Evolutionary conservation across 2,329 filamentous ascomycete species (phyloP).

Genomic region (Apiospora koreana): DNA sequence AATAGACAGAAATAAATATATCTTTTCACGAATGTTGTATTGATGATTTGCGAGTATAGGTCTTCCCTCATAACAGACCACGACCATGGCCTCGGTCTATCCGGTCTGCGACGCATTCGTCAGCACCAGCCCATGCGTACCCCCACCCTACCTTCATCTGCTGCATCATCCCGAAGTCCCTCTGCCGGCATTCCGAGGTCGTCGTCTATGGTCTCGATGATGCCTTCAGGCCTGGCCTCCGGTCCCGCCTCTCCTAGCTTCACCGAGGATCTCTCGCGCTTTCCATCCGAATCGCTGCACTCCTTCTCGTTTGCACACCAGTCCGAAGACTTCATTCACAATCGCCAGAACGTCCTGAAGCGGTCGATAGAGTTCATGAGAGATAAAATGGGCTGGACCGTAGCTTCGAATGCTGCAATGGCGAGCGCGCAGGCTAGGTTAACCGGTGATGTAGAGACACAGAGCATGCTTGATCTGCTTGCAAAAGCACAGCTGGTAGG

Average conservation of each 20-base stretch:
- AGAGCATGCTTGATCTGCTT: constrained; percentile 87
- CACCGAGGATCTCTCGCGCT: constrained; percentile 85
- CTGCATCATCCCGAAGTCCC: constrained; percentile 63
- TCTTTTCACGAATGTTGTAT: constrained; percentile 15
- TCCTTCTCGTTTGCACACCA: constrained; percentile 98
- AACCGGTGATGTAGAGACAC: constrained; percentile 80
- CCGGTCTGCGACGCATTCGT: constrained; percentile 89
- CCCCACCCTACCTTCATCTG: constrained; percentile 64
- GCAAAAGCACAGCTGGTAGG: constrained; percentile 79
- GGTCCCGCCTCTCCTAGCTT: constrained; percentile 74
- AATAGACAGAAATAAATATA: constrained; percentile 11
- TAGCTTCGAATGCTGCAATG: constrained; percentile 70
- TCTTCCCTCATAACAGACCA: constrained; percentile 82
- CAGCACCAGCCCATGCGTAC: constrained; percentile 73
- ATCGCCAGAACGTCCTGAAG: constrained; percentile 88
- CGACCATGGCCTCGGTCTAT: constrained; percentile 82
- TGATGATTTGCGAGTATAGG: constrained; percentile 46
- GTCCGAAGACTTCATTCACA: constrained; percentile 89
- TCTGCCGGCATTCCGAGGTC: constrained; percentile 64
- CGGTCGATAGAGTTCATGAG: constrained; percentile 96
- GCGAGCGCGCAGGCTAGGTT: constrained; percentile 81
- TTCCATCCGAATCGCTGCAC: constrained; percentile 93
- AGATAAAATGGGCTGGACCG: constrained; percentile 81
- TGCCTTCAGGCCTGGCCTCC: constrained; percentile 59
- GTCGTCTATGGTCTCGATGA: constrained; percentile 69